Percentiles rank a stretch among this genome's conserved stretches.
Conservation (phyloP, 73 alveolate species). For the Tetrahymena thermophila region DNA sequence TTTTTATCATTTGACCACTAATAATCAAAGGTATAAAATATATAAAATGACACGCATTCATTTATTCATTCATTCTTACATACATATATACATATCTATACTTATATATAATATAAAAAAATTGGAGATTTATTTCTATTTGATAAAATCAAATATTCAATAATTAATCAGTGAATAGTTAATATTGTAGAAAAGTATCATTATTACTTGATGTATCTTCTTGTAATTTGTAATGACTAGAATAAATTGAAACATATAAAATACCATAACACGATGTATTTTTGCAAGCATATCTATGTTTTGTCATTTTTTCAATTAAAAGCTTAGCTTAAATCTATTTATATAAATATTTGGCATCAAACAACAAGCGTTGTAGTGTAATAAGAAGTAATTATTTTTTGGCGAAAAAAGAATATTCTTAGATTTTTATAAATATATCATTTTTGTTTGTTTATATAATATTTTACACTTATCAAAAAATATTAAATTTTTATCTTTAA, state of each 20-base stretch:
- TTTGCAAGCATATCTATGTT: too few relatives aligned
- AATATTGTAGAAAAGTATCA: neutral
- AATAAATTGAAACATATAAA: too few relatives aligned
- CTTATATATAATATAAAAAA: too few relatives aligned
- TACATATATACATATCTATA: neutral
- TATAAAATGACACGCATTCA: too few relatives aligned
- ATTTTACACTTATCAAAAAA: neutral
- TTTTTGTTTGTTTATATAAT: too few relatives aligned
- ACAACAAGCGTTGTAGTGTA: neutral
- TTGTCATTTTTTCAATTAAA: neutral
- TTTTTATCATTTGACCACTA: too few relatives aligned
- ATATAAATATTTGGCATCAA: neutral
- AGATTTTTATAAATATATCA: neutral
- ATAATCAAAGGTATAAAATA: too few relatives aligned
- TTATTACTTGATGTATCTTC: neutral
- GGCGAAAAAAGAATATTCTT: neutral
- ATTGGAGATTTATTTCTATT: neutral
- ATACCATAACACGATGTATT: too few relatives aligned
- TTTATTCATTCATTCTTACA: too few relatives aligned
- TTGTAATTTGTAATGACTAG: neutral
- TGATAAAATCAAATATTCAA: neutral
- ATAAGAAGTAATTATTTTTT: too few relatives aligned
- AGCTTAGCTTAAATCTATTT: neutral
- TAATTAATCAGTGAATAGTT: neutral
- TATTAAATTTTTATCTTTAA: too few relatives aligned